These are phyloP conservation scores for Monosporascus cannonballus DNA, from an alignment of 2,329 filamentous ascomycete genomes.

Conservation along the genomic window DNA sequence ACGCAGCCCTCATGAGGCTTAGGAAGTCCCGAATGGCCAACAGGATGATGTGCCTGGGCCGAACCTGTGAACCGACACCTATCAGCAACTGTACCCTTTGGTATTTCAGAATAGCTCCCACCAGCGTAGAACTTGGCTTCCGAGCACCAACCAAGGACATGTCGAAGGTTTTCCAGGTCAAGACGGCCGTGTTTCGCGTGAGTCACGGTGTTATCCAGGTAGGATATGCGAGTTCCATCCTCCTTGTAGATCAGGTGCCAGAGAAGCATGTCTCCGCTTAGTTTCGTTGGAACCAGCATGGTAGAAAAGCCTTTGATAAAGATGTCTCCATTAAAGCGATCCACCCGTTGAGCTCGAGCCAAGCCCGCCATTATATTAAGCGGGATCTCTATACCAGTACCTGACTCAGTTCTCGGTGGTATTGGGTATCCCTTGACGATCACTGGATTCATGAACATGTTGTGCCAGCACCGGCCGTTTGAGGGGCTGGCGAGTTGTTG, in stretches of 20 bases:
- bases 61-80: constrained; percentile 9
- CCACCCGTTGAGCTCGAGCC: constrained; percentile 9
- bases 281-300: constrained; percentile 22
- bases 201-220: constrained; percentile 12
- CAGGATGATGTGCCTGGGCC: constrained; percentile 10
- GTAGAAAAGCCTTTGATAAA: constrained; percentile 30
- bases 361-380: constrained; percentile 22
- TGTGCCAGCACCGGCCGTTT: too few relatives aligned
- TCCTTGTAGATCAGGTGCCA: constrained; percentile 26
- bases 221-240: constrained; percentile 19
- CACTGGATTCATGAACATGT: constrained; percentile 1
- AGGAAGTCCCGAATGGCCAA: constrained; percentile 12
- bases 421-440: constrained; percentile 26
- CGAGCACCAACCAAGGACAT: constrained; percentile 30
- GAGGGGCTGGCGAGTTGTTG: too few relatives aligned
- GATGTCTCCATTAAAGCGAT: constrained; percentile 18
- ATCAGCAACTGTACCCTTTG: neutral
- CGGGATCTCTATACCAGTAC: constrained; percentile 26
- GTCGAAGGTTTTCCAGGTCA: constrained; percentile 14
- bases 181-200: too few relatives aligned
- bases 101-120: constrained; percentile 5
- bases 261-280: constrained; percentile 10
- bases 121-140: constrained; percentile 15
- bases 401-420: constrained; percentile 6
- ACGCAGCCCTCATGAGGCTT: constrained; percentile 3